A percentile compares a stretch with the other conserved stretches of the same genome.
These are phyloP conservation scores for Heliamphora ciliata DNA, from an alignment of 179 eudicot species.

Conservation along the genomic window DNA sequence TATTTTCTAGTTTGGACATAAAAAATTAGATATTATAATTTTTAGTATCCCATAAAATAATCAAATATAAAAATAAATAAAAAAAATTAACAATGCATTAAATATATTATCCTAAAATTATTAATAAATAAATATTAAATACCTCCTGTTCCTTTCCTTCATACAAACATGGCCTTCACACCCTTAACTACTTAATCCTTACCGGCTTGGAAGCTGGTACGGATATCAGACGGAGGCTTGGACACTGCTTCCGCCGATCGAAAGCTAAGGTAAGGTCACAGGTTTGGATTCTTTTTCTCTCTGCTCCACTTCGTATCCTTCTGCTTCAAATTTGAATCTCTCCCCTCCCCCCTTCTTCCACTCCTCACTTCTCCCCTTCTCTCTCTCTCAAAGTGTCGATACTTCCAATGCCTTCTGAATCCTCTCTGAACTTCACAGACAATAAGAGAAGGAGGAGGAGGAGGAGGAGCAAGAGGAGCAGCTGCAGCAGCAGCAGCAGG, in stretches of 20 bases:
- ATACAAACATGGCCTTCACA: too few relatives aligned
- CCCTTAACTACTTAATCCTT: not conserved
- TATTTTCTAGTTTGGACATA: too few relatives aligned
- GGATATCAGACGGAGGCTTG: conserved; percentile 33
- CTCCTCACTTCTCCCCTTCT: not conserved
- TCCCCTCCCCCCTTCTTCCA: not conserved
- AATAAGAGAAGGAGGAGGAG: not conserved
- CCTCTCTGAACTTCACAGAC: not conserved
- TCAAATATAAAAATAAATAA: too few relatives aligned
- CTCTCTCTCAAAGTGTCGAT: not conserved
- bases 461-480: conserved; percentile 5
- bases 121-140: too few relatives aligned
- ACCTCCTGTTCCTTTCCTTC: too few relatives aligned
- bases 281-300: conserved; percentile 18
- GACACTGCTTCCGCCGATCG: conserved; percentile 13
- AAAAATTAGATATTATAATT: too few relatives aligned
- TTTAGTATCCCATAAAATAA: too few relatives aligned
- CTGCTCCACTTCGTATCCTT: not conserved
- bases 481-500: not conserved
- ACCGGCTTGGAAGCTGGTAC: conserved; percentile 29
- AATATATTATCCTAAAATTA: too few relatives aligned
- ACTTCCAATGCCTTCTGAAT: conserved; percentile 12
- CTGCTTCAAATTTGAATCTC: not conserved
- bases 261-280: conserved; percentile 26
- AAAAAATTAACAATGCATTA: too few relatives aligned